Evolutionary conservation across 192 early-diverging fungal genomes (phyloP).

Genomic region (Backusella australiensis): DNA sequence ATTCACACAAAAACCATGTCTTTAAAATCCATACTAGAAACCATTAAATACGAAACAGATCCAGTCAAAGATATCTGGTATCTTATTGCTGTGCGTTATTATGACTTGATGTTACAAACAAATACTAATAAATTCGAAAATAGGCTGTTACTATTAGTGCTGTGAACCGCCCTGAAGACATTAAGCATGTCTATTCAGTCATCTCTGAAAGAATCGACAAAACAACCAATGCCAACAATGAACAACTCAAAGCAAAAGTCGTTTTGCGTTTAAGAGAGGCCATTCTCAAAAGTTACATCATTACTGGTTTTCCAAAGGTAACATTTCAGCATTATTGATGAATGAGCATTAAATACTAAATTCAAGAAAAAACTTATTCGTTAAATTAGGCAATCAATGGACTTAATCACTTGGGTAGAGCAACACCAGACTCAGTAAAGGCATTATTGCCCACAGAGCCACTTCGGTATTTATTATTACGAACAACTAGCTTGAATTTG

Average conservation of each 20-base stretch:
- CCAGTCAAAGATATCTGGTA: constrained; percentile 3
- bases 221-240: neutral
- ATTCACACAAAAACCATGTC: neutral
- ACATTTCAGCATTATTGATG: neutral
- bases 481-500: neutral
- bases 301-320: constrained; percentile 29
- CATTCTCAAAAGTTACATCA: constrained; percentile 19
- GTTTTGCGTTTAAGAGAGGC: constrained; percentile 16
- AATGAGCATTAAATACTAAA: neutral
- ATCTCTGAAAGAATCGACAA: neutral
- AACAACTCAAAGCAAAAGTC: neutral
- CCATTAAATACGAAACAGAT: neutral
- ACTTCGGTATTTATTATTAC: neutral
- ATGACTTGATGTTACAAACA: neutral
- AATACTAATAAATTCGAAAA: neutral
- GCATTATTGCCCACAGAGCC: constrained; percentile 1
- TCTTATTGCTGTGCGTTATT: constrained; percentile 1
- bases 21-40: neutral
- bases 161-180: constrained; percentile 23
- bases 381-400: constrained; percentile 27
- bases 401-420: constrained; percentile 5
- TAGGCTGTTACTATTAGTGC: constrained; percentile 24
- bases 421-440: constrained; percentile 10
- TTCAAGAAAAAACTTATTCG: neutral
- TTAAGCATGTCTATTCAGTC: constrained; percentile 2